Evolutionary conservation across 2,329 filamentous ascomycete species (phyloP).

Genomic region (Ceratocystis harringtonii): DNA sequence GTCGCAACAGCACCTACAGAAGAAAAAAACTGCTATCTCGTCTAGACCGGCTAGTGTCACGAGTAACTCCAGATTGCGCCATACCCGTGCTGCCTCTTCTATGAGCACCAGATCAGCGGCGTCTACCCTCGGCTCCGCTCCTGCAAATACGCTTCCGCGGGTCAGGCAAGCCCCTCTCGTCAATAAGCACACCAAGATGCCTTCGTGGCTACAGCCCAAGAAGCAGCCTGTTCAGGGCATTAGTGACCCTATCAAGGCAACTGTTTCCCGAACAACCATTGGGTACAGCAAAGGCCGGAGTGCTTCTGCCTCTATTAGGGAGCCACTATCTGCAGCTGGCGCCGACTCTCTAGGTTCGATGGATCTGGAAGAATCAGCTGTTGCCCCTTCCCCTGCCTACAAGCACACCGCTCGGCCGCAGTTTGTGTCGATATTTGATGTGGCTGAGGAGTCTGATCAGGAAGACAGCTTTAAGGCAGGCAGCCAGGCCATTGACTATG

Average conservation of each 20-base stretch:
- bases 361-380: background rate
- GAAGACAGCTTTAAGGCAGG: constrained; percentile 22
- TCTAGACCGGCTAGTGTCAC: constrained; percentile 17
- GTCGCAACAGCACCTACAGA: constrained; percentile 20
- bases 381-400: constrained; percentile 10
- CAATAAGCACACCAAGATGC: constrained; percentile 7
- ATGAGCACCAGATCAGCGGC: constrained; percentile 13
- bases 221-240: constrained; percentile 6
- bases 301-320: constrained; percentile 24
- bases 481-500: constrained; percentile 27
- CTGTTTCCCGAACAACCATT: constrained; percentile 63
- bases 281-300: constrained; percentile 69
- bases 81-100: constrained; percentile 11
- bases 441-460: constrained; percentile 32
- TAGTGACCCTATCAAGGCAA: constrained; percentile 21
- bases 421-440: constrained; percentile 45
- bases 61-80: constrained; percentile 9
- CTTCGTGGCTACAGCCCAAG: constrained; percentile 16
- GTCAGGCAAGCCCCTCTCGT: constrained; percentile 1
- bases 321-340: background rate
- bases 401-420: constrained; percentile 29
- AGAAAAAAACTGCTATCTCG: background rate
- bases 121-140: background rate
- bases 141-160: constrained; percentile 31
- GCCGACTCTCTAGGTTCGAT: background rate